phyloP scores from a whole-genome alignment of 148 eudicot genomes.

The Rhododendron simsii region DNA sequence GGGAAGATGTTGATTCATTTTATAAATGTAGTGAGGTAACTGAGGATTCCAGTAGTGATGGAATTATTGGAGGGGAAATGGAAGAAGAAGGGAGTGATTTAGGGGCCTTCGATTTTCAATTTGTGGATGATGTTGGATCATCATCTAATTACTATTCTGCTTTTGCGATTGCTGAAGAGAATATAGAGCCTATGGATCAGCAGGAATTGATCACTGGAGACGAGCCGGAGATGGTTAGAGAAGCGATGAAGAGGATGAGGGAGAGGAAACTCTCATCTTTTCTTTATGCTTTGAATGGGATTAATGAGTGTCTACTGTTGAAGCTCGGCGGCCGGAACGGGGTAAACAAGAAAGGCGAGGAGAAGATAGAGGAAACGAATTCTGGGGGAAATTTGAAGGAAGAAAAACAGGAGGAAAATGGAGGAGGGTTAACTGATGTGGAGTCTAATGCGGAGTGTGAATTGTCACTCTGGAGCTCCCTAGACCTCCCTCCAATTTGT shows the following conservation, averaged over 20 bases:
- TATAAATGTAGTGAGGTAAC: not conserved
- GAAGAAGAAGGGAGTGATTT: slow-evolving; percentile 14
- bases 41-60: slow-evolving; percentile 10
- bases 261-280: slow-evolving; percentile 42
- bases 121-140: slow-evolving; percentile 34
- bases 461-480: slow-evolving; percentile 39
- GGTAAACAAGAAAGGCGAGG: slow-evolving; percentile 7
- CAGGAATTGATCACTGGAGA: slow-evolving; percentile 18
- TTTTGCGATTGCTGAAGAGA: slow-evolving; percentile 36
- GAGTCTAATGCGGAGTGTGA: slow-evolving; percentile 26
- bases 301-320: slow-evolving; percentile 35
- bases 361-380: slow-evolving; percentile 11
- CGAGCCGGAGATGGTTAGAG: slow-evolving; percentile 27
- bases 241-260: slow-evolving; percentile 42
- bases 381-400: not conserved
- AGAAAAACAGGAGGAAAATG: slow-evolving; percentile 5
- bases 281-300: slow-evolving; percentile 43
- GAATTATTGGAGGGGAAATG: slow-evolving; percentile 9
- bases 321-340: slow-evolving; percentile 20
- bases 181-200: slow-evolving; percentile 4
- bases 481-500: slow-evolving; percentile 46
- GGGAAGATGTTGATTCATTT: not conserved
- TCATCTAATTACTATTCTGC: slow-evolving; percentile 17
- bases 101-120: slow-evolving; percentile 21
- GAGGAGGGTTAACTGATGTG: not conserved